Evolutionary conservation across 2,329 filamentous ascomycete genomes (phyloP).

Genomic region (Periconia sp.): DNA sequence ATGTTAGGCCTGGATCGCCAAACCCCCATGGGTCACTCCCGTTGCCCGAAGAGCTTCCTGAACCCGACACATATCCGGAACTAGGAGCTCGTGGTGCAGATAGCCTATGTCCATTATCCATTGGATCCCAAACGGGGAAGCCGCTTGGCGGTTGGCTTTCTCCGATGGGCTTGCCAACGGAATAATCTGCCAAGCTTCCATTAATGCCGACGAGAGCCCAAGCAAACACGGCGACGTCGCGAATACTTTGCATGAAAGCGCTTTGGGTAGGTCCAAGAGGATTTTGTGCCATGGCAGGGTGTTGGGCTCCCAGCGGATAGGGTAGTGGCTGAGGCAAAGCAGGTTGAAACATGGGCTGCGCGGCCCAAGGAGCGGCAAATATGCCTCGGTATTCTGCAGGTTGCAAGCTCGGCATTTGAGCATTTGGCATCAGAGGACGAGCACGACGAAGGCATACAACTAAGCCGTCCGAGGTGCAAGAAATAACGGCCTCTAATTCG

Average conservation of each 20-base stretch:
- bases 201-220: constrained; percentile 84
- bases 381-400: constrained; percentile 53
- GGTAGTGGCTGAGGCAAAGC: constrained; percentile 41
- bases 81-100: constrained; percentile 23
- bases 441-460: constrained; percentile 79
- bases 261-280: constrained; percentile 51
- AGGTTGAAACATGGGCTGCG: constrained; percentile 60
- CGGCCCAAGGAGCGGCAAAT: constrained; percentile 80
- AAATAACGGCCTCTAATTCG: constrained; percentile 87
- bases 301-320: constrained; percentile 37
- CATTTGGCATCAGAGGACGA: constrained; percentile 64
- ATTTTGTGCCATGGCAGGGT: constrained; percentile 49
- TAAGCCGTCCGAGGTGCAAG: constrained; percentile 84
- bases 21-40: constrained; percentile 38
- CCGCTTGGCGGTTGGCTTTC: constrained; percentile 64
- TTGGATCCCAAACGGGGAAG: constrained; percentile 59
- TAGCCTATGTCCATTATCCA: constrained; percentile 18
- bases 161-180: constrained; percentile 63
- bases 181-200: constrained; percentile 67
- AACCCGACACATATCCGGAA: constrained; percentile 37
- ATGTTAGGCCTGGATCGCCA: constrained; percentile 38
- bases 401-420: constrained; percentile 21
- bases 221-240: constrained; percentile 84
- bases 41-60: constrained; percentile 34
- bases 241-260: constrained; percentile 76